These are phyloP conservation scores for Alisma plantagoaquatica DNA, from an alignment of 106 monocot species.

Conservation along the genomic window DNA sequence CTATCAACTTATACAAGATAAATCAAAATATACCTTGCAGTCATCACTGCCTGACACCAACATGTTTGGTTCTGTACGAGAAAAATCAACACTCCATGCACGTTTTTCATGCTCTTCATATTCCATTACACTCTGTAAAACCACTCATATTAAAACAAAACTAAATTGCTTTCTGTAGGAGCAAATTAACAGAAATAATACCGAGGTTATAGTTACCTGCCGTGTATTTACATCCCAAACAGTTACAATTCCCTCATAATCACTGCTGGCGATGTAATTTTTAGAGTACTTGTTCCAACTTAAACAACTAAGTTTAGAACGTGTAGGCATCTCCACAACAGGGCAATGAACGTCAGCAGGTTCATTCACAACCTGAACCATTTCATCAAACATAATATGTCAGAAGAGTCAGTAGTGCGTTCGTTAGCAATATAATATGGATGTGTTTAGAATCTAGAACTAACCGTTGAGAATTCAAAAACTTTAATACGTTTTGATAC, in stretches of 20 bases:
- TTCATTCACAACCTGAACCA: constrained; percentile 92
- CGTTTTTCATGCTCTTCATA: constrained; percentile 98
- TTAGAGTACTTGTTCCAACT: constrained; percentile 98
- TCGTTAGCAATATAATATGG: too few relatives aligned
- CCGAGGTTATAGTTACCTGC: too few relatives aligned
- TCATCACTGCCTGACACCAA: constrained; percentile 96
- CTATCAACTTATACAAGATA: too few relatives aligned
- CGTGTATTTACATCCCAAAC: constrained; percentile 95
- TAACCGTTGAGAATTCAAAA: constrained; percentile 86
- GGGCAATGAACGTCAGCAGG: constrained; percentile 85
- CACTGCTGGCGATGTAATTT: constrained; percentile 91
- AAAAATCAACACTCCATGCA: constrained; percentile 99
- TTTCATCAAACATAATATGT: too few relatives aligned
- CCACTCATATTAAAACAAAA: too few relatives aligned
- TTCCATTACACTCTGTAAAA: constrained; percentile 85
- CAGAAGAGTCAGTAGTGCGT: too few relatives aligned
- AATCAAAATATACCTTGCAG: constrained; percentile 93
- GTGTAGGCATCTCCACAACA: constrained; percentile 88
- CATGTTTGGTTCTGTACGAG: constrained; percentile 86
- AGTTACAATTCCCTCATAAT: constrained; percentile 95
- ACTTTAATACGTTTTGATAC: constrained; percentile 97
- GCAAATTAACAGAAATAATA: too few relatives aligned
- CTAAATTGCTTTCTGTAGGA: too few relatives aligned
- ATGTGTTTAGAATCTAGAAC: too few relatives aligned
- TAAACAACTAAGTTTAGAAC: constrained; percentile 96